Evolutionary conservation across 306 rosid species (phyloP), one percentile per base, ranked within the genome.

Genomic region (Castanea sativa): DNA sequence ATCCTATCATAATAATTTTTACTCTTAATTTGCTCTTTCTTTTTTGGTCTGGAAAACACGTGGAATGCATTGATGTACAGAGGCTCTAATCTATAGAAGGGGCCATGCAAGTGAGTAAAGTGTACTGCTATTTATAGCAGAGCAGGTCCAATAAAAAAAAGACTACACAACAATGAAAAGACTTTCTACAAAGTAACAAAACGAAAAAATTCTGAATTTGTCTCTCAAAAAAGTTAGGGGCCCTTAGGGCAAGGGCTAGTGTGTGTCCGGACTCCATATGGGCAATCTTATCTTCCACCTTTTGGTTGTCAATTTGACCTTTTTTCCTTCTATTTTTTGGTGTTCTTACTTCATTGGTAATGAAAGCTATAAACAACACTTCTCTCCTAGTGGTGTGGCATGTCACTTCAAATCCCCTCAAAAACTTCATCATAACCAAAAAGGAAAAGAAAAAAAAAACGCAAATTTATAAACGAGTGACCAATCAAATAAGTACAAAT

Each of bases 131-230:
- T 35, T 33, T 18, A 67, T 32, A 67, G 72, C n/a, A 29, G 4
- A 29, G 43, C 16, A 53, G 14, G 35, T 76, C 77, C 41, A 61
- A 52, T 76, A 55, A 38, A 30, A 58, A 10, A 69, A n/a, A 32
- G 76, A 68, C 63, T 55, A 69, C 71, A 56, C 63, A 68, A 68
- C 71, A 23, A 18, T 59, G 6, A 51, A n/a, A 67, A 81, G 72
- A 20, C 63, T 52, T 52, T 51, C 85, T 60, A 25, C 51, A 52
- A 25, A 25, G 27, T 25, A 25, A 25, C 27, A 25, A 58, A 38
- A 71, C 77, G 10, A 68, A 76, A 49, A 49, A 49, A 16, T 51
- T 32, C 35, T 52, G 77, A 33, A 52, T 18, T 61, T 51, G 49
- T 18, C 18, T 59, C 41, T 19, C 33, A 9, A 2, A 63, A 15